Evolutionary conservation across 768 basidiomycete species (phyloP), one percentile per base, ranked within the genome.

Genomic region (Suillus weaverae): DNA sequence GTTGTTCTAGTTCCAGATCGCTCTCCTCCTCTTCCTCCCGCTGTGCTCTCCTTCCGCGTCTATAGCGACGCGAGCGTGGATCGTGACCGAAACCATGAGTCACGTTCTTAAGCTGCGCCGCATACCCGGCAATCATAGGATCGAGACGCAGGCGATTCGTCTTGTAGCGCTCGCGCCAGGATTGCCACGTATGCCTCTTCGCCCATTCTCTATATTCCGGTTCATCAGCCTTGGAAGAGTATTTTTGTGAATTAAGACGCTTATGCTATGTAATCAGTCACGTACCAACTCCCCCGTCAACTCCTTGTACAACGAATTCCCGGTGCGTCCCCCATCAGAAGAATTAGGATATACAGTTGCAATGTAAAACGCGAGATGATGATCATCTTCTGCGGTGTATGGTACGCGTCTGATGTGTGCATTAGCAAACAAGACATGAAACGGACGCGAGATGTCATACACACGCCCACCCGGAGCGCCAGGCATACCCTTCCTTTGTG

Each of bases 111-210:
- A 77, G 46, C n/a, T 4, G 33, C 0, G 50, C 22, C 4, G 69
- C 41, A 64, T 81, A 80, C 56, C 35, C 54, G 33, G 66, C 68
- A 38, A 89, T 86, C 5, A 69, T 67, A n/a, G 3, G 54, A 64
- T 89, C 79, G 67, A 86, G 85, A 8, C 64, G 35, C 0, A 10
- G 64, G 20, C 76, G 56, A 62, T 87, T 79, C 61, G 77, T 85
- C 68, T 72, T 78, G 71, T 89, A 90, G 32, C 83, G 80, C 48
- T 88, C 83, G 16, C 87, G 82, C 89, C 89, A 90, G 18, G 86
- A 87, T 39, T 80, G 79, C 83, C 81, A 84, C 14, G 86, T 60
- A 69, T 89, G 89, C 4, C 74, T 76, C 22, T 63, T 67, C 20
- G 81, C 77, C 78, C 78, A 79, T 1, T 10, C 30, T 32, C 20